Evolutionary conservation across 345 rosid species (phyloP), one percentile per base, ranked within the genome.

Genomic region (Tarenaya hassleriana): DNA sequence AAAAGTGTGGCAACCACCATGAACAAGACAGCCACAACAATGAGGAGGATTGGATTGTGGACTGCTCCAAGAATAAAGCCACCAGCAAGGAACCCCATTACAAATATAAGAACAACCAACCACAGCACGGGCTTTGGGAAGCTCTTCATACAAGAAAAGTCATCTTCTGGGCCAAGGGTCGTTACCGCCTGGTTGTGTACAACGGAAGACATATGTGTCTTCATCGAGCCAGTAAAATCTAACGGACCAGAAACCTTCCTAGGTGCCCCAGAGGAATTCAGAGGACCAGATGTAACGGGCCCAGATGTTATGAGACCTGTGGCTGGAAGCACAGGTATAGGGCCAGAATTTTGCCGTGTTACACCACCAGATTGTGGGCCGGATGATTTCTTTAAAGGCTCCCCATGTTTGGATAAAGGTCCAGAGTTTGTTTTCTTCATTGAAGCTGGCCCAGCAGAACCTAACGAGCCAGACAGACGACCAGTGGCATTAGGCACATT

Each of bases 271-370:
- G 97, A 83, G 32, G 97, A 72, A 72, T 78, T 92, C 40, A 92
- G 64, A 32, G 98, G 88, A 1, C 97, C 98, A 0, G 97, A 92
- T 54, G 94, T 77, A 41, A 88, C 83, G 38, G 98, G 97, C 40
- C 98, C 98, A 8, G 97, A 92, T 16, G 98, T 92, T 55, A 92
- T 92, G 52, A 88, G 95, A 56, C 97, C 97, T 53, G 98, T 92
- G 8, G 97, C 66, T 49, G 97, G 98, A 27, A 92, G 94, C 56
- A 77, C 80, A 52, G 92, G 86, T 52, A 92, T 73, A 44, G 97
- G 87, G 21, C 98, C 98, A 2, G 98, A 92, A 50, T 88, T 79
- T 62, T 92, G 97, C 39, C 97, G 70, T 10, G 98, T 85, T 14
- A 71, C 84, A 56, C 90, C 95, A 56, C 95, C 98, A 47, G 98